A percentile compares a stretch with the other conserved stretches of the same genome.
These are phyloP conservation scores for Eimeria maxima DNA, from an alignment of 169 alveolate species.

Conservation along the genomic window DNA sequence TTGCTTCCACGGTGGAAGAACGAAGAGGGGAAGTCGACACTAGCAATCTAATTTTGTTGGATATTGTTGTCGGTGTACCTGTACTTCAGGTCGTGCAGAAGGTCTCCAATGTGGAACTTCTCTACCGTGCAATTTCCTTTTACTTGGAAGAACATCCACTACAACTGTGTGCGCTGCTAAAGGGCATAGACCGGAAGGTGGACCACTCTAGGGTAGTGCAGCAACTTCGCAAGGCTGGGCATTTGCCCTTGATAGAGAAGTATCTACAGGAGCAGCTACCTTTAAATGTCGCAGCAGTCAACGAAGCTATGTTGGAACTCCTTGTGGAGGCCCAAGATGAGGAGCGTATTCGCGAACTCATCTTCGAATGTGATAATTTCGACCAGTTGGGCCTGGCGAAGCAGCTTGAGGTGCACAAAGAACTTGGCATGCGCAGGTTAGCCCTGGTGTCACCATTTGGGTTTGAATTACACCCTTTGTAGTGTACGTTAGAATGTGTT, in stretches of 20 bases:
- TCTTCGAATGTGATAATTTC: constrained; percentile 96
- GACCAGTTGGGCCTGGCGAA: constrained; percentile 95
- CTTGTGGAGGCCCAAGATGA: constrained; percentile 98
- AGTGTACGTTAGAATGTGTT: neutral
- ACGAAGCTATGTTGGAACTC: constrained; percentile 99
- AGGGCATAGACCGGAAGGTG: constrained; percentile 86
- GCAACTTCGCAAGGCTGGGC: constrained; percentile 90
- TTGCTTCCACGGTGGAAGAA: neutral
- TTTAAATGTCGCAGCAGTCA: constrained; percentile 95
- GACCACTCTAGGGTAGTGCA: constrained; percentile 97
- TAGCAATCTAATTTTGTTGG: neutral
- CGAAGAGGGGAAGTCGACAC: neutral
- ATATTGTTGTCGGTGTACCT: neutral
- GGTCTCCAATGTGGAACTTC: constrained; percentile 97
- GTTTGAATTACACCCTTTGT: no score
- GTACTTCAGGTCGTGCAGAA: constrained; percentile 85
- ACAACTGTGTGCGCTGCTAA: constrained; percentile 95
- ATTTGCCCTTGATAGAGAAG: constrained; percentile 91
- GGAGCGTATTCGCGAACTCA: constrained; percentile 94
- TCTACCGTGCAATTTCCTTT: constrained; percentile 98
- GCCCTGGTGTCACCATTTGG: constrained; percentile 91
- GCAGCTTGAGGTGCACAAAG: constrained; percentile 96
- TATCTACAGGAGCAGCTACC: constrained; percentile 89
- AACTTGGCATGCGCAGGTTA: constrained; percentile 98
- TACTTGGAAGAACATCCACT: constrained; percentile 99